Conservation (phyloP, 2,329 filamentous ascomycete genomes). For the Knoxdaviesia proteae region DNA sequence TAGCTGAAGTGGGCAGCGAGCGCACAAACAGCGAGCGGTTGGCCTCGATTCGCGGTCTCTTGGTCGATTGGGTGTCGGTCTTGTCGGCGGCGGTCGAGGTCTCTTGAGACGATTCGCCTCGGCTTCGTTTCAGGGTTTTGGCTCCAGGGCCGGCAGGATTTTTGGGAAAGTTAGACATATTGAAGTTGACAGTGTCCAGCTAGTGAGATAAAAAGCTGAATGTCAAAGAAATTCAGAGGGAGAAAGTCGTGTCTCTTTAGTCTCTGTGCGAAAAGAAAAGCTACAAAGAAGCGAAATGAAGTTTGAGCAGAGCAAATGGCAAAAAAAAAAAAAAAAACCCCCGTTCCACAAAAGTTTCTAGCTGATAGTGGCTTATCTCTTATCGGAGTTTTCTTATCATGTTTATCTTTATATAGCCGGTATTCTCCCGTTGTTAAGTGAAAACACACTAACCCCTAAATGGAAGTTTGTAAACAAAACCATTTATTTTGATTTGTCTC, state of each 20-base stretch:
- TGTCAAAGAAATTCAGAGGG: too few species aligned
- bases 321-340: constrained; percentile 1
- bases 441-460: neutral
- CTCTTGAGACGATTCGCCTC: constrained; percentile 4
- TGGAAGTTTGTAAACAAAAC: constrained; percentile 2
- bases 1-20: constrained; percentile 57
- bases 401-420: too few species aligned
- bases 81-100: constrained; percentile 5
- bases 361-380: constrained; percentile 3
- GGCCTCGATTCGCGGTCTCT: constrained; percentile 37
- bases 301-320: neutral
- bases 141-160: neutral
- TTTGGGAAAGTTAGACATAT: too few species aligned
- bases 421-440: too few species aligned
- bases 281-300: neutral
- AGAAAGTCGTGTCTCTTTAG: constrained; percentile 7
- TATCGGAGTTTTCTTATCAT: constrained; percentile 2
- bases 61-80: constrained; percentile 14
- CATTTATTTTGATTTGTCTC: too few species aligned
- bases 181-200: too few species aligned
- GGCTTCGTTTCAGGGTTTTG: constrained; percentile 6
- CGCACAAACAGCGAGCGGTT: constrained; percentile 73
- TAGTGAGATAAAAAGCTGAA: too few species aligned
- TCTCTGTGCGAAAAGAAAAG: constrained; percentile 5
- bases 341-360: constrained; percentile 2